Evolutionary conservation across 805 yeast species (phyloP).

Genomic region (Hemisphaericaspora nanyangensis): DNA sequence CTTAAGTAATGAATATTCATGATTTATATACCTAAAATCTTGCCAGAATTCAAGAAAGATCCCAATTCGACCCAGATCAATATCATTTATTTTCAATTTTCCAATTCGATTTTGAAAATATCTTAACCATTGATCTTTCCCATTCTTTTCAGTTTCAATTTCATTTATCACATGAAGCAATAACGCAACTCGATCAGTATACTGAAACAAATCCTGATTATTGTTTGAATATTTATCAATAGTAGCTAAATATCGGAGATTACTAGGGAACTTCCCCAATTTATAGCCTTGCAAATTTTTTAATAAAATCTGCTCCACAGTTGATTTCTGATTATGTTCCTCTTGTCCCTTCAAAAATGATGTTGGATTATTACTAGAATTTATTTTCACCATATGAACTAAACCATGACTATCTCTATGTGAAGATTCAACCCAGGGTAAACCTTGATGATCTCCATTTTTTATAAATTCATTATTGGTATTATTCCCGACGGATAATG

Average conservation of each 20-base stretch:
- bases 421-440: slow-evolving; percentile 2
- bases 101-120: slow-evolving; percentile 21
- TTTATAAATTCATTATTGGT: background rate
- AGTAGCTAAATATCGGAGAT: slow-evolving; percentile 32
- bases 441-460: slow-evolving; percentile 1
- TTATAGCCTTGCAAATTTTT: slow-evolving; percentile 17
- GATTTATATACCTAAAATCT: slow-evolving; percentile 26
- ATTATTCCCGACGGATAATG: slow-evolving; percentile 33
- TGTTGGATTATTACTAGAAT: slow-evolving; percentile 8
- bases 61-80: slow-evolving; percentile 22
- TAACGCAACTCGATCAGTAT: slow-evolving; percentile 27
- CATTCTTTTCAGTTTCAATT: slow-evolving; percentile 17
- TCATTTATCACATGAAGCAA: slow-evolving; percentile 23
- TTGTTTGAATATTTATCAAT: slow-evolving; percentile 22
- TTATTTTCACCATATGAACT: slow-evolving; percentile 3
- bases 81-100: slow-evolving; percentile 23
- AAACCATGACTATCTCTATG: background rate
- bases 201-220: slow-evolving; percentile 27
- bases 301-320: slow-evolving; percentile 28
- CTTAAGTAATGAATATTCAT: slow-evolving; percentile 12
- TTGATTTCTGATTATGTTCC: slow-evolving; percentile 5
- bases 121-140: slow-evolving; percentile 16
- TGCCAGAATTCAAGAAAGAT: slow-evolving; percentile 35
- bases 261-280: slow-evolving; percentile 30
- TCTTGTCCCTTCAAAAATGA: slow-evolving; percentile 17